Evolutionary conservation across 192 early-diverging fungal species (phyloP).

Genomic region (Backusella westeae): DNA sequence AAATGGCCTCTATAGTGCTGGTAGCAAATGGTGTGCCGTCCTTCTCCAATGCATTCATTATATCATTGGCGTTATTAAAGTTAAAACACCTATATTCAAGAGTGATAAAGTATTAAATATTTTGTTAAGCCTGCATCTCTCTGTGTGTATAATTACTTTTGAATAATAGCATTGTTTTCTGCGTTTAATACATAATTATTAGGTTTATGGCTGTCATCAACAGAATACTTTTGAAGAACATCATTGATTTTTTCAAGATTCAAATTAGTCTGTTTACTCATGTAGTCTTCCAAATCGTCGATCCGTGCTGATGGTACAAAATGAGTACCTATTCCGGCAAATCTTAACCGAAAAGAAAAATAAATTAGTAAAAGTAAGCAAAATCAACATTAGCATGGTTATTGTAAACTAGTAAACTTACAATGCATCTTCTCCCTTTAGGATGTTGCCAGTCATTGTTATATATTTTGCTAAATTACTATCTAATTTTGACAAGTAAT

Average conservation of each 20-base stretch:
- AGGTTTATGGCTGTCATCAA: constrained; percentile 9
- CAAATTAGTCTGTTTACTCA: constrained; percentile 67
- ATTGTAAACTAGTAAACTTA: constrained; percentile 35
- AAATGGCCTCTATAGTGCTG: constrained; percentile 62
- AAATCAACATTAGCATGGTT: background rate
- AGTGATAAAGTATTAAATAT: background rate
- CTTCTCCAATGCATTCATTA: constrained; percentile 75
- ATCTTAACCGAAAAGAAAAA: constrained; percentile 30
- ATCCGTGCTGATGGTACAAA: constrained; percentile 86
- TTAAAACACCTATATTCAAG: constrained; percentile 71
- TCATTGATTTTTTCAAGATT: constrained; percentile 81
- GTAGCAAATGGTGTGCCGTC: constrained; percentile 70
- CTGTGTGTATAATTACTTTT: background rate
- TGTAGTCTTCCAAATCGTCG: constrained; percentile 69
- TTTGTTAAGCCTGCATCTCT: background rate
- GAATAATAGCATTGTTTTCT: background rate
- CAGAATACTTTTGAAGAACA: constrained; percentile 82
- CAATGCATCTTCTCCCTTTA: constrained; percentile 83
- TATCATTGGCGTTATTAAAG: constrained; percentile 76
- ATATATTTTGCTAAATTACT: constrained; percentile 91
- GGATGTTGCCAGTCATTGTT: constrained; percentile 76
- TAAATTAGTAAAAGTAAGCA: background rate
- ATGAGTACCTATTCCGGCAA: constrained; percentile 95
- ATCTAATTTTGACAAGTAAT: constrained; percentile 93
- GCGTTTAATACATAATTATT: background rate